phyloP scores from a whole-genome alignment of 768 basidiomycete species.

The Lepiota subincarnata region DNA sequence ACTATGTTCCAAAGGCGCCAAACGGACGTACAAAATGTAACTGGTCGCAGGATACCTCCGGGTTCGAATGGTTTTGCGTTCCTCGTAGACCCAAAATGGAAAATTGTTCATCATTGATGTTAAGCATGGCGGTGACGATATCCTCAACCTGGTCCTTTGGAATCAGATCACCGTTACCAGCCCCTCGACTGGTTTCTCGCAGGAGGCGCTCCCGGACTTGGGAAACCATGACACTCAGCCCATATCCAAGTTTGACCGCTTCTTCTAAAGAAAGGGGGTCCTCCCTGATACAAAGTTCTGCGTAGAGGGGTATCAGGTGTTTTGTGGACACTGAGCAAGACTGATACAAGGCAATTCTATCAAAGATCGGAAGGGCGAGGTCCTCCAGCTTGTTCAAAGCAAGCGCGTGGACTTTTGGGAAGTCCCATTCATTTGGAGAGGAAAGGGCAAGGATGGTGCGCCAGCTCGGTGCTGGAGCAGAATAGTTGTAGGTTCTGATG shows the following conservation, averaged over 20 bases:
- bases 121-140: constrained; percentile 2
- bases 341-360: constrained; percentile 56
- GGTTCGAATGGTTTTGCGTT: background rate
- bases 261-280: constrained; percentile 51
- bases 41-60: background rate
- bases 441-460: background rate
- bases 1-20: too few species aligned
- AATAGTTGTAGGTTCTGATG: background rate
- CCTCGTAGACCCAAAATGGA: background rate
- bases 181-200: background rate
- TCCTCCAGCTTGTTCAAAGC: constrained; percentile 53
- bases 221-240: constrained; percentile 35
- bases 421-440: constrained; percentile 39
- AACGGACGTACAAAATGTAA: background rate
- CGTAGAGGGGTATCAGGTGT: constrained; percentile 50
- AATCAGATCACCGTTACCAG: background rate
- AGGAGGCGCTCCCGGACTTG: constrained; percentile 7
- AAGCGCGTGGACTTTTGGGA: constrained; percentile 45
- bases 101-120: background rate
- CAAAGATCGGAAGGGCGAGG: constrained; percentile 37
- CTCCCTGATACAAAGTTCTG: constrained; percentile 46
- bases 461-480: constrained; percentile 20
- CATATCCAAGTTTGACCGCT: constrained; percentile 49
- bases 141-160: background rate
- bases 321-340: constrained; percentile 41